Evolutionary conservation across 108 stramenopile species (phyloP).

Genomic region (Schizochytrium sp.): DNA sequence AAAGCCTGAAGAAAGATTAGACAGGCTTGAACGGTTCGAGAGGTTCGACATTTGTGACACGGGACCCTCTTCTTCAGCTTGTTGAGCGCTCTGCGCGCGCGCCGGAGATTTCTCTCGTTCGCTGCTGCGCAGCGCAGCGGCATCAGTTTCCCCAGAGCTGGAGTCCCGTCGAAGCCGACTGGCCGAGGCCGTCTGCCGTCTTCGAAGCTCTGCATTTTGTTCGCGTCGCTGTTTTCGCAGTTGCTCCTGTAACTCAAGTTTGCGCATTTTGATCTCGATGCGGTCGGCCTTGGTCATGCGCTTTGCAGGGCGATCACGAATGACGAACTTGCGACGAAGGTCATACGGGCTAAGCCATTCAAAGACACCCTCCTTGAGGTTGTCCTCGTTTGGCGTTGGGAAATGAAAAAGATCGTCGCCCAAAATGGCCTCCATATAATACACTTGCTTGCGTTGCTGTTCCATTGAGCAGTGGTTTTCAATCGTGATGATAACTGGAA

Average conservation of each 20-base stretch:
- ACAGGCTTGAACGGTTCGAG: no score
- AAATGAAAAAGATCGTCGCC: background rate
- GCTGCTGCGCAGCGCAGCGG: no score
- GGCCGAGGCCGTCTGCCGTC: no score
- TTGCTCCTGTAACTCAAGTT: background rate
- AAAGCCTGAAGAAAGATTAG: no score
- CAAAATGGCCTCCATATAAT: slow-evolving; percentile 9
- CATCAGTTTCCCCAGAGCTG: no score
- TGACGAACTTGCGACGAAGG: slow-evolving; percentile 41
- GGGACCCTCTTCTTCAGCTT: no score
- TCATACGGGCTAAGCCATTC: slow-evolving; percentile 56
- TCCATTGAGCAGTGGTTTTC: slow-evolving; percentile 87
- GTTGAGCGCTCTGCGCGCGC: no score
- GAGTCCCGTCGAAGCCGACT: no score
- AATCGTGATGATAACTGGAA: slow-evolving; percentile 82
- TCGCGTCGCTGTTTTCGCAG: background rate
- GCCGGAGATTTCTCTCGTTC: no score
- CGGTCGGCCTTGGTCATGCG: background rate
- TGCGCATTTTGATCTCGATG: background rate
- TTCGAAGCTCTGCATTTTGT: background rate
- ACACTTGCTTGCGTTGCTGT: slow-evolving; percentile 72
- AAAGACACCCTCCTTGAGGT: background rate
- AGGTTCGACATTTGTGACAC: no score
- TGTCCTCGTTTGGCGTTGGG: background rate
- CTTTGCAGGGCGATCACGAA: slow-evolving; percentile 2